Conservation (phyloP, 31 red algal genomes). For the Endocladia muricata region DNA sequence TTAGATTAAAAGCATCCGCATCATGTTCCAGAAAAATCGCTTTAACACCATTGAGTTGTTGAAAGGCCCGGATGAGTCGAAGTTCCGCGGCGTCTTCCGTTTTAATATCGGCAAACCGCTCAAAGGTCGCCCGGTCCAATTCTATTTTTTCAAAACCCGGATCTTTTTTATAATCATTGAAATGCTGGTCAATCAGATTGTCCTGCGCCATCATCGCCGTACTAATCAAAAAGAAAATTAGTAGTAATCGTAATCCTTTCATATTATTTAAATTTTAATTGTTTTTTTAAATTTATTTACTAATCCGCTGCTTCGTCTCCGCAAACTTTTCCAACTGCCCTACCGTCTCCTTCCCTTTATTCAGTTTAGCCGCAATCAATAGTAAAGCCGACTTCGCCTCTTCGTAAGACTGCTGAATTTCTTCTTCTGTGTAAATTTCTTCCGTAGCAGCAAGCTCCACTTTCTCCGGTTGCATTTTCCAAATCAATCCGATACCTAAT, state of each 20-base stretch:
- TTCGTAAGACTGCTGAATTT: neutral
- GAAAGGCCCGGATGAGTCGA: neutral
- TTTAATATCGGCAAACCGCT: neutral
- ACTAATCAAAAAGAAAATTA: too few species aligned
- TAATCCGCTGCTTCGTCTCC: neutral
- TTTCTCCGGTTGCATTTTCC: too few species aligned
- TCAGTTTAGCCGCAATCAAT: neutral
- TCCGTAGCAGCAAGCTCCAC: too few species aligned
- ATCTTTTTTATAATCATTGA: constrained; percentile 7
- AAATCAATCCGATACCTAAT: too few species aligned
- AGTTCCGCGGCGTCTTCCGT: neutral
- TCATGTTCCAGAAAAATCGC: neutral
- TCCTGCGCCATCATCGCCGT: too few species aligned
- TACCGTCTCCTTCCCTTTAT: neutral
- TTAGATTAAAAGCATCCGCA: neutral
- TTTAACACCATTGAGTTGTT: neutral
- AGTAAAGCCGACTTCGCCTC: neutral
- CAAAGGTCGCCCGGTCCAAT: neutral
- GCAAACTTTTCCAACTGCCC: neutral
- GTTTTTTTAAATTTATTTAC: too few species aligned
- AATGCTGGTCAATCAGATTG: too few species aligned
- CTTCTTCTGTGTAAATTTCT: too few species aligned
- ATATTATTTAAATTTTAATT: too few species aligned
- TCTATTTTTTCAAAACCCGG: neutral
- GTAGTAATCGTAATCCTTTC: too few species aligned